These are phyloP conservation scores for Gossypium raimondii DNA, from an alignment of 345 rosid genomes.

Conservation along the genomic window DNA sequence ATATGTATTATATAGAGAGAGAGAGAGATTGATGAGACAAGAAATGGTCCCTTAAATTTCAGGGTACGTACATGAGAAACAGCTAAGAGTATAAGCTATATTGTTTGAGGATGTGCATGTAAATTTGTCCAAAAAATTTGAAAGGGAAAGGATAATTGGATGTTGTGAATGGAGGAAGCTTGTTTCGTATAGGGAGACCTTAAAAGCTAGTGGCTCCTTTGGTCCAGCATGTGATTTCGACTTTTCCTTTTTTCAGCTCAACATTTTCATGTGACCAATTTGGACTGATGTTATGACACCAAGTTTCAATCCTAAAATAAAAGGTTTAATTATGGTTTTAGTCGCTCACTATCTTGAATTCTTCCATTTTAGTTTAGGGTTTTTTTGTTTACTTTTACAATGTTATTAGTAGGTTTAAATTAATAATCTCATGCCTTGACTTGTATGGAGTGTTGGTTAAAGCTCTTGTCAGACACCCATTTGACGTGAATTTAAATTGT, in stretches of 20 bases:
- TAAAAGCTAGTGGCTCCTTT: neutral
- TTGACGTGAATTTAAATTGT: too few relatives aligned
- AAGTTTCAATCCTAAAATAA: too few relatives aligned
- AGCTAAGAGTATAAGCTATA: neutral
- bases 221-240: neutral
- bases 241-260: neutral
- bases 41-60: neutral
- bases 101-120: too few relatives aligned
- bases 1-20: too few relatives aligned
- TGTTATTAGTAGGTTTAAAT: too few relatives aligned
- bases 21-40: neutral
- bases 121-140: neutral
- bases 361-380: too few relatives aligned
- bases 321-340: too few relatives aligned
- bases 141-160: neutral
- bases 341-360: too few relatives aligned
- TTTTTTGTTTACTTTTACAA: too few relatives aligned
- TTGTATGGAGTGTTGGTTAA: too few relatives aligned
- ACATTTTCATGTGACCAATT: neutral
- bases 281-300: neutral
- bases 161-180: neutral
- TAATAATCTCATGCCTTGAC: too few relatives aligned
- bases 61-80: neutral
- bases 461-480: too few relatives aligned
- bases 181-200: neutral